Base-by-base conservation (phyloP, 1,284 basidiomycete genomes). In the Naganishia sp. region DNA sequence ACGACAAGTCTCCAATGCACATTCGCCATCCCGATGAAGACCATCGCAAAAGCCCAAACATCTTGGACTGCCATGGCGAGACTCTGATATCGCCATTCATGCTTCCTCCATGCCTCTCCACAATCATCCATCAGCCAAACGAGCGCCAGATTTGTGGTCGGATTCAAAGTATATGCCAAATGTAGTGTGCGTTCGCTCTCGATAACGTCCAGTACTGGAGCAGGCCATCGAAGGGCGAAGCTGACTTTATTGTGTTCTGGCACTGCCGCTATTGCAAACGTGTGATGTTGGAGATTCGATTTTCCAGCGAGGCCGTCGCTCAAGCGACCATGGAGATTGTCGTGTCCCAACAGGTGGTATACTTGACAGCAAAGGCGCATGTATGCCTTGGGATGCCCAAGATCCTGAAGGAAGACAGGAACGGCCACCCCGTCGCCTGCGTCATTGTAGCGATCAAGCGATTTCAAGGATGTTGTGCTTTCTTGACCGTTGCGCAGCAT, bases 141-240 rank as follows among this genome's bases (percentile, higher is more conserved):
- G 32, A 60, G 7, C 47, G 55, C 21, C 13, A 41, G 28, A 6
- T 47, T 25, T 4, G 35, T 13, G 2, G 25, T 9, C 6, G 23
- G 31, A 25, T 61, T 10, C 3, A 60, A 23, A n/a, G 25, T 18
- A 54, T 66, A 66, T 10, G 55, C 64, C 28, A 66, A 23, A 60
- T 66, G 64, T 15, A 66, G 47, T 5, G 50, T 66, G 15, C 64
- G 55, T 43, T 58, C 64, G 9, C 55, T 51, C 35, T 66, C 64
- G 13, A 55, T 52, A 15, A 58, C 25, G 25, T 58, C 50, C 47
- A 58, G 28, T 15, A 47, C 50, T 9, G 64, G 56, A 13, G 55
- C 47, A 11, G 64, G 64, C 64, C 64, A 66, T 23, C 53, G 64
- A 3, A 66, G 41, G 2, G 64, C 55, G 45, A 66, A 66, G 49